These are phyloP conservation scores for Ogataea kodamae DNA, from an alignment of 805 yeast species.

Conservation along the genomic window DNA sequence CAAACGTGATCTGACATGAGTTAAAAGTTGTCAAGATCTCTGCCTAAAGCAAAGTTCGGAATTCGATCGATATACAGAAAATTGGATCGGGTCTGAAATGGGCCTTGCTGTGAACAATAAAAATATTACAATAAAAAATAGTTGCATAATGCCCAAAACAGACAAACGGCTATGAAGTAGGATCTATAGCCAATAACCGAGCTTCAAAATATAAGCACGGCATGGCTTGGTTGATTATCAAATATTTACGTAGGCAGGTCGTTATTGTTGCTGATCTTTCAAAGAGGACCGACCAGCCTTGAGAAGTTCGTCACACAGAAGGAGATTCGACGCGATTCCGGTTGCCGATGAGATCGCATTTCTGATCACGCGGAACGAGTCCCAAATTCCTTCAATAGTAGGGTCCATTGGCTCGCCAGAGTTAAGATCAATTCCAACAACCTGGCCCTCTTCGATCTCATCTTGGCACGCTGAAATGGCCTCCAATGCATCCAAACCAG, in stretches of 20 bases:
- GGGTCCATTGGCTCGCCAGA: slow-evolving; percentile 98
- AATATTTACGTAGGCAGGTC: slow-evolving; percentile 6
- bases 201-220: no score
- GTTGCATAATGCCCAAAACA: no score
- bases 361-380: slow-evolving; percentile 88
- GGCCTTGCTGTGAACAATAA: no score
- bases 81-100: no score
- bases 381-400: slow-evolving; percentile 92
- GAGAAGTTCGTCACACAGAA: slow-evolving; percentile 91
- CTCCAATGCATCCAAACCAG: slow-evolving; percentile 91
- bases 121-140: no score
- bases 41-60: neutral
- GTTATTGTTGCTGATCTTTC: slow-evolving; percentile 40
- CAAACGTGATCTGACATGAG: slow-evolving; percentile 36
- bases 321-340: slow-evolving; percentile 87
- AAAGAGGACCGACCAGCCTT: slow-evolving; percentile 95
- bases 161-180: no score
- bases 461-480: slow-evolving; percentile 87
- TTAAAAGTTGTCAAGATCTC: slow-evolving; percentile 1
- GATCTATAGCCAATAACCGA: no score
- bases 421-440: slow-evolving; percentile 85
- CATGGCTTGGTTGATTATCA: no score
- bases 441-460: slow-evolving; percentile 73
- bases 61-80: neutral
- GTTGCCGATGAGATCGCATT: slow-evolving; percentile 90